phyloP scores from a whole-genome alignment of 2,329 filamentous ascomycete genomes.

The Aspergillus floridensis region DNA sequence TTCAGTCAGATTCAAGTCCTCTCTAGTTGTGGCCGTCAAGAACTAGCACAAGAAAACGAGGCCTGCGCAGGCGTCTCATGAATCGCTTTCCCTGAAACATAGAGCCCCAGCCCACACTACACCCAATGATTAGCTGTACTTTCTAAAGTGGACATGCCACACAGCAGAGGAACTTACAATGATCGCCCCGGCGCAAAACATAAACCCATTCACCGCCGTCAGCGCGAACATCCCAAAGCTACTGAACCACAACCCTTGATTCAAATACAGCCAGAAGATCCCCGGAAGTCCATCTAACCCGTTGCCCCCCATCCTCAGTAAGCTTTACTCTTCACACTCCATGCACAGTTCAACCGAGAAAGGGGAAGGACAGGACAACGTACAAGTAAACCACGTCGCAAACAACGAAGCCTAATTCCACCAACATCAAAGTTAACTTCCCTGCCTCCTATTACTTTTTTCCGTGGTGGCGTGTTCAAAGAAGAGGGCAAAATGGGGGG shows the following conservation, averaged over 20 bases:
- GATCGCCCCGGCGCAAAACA: slow-evolving; percentile 35
- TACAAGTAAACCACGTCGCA: slow-evolving; percentile 63
- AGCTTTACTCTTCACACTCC: no score
- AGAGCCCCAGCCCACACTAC: slow-evolving; percentile 18
- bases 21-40: background rate
- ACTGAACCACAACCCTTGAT: slow-evolving; percentile 41
- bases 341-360: no score
- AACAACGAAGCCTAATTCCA: slow-evolving; percentile 45
- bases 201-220: slow-evolving; percentile 43
- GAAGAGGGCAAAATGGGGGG: background rate
- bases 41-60: slow-evolving; percentile 18
- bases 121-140: background rate
- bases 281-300: slow-evolving; percentile 39
- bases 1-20: no score
- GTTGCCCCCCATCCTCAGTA: slow-evolving; percentile 1
- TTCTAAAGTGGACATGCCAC: no score
- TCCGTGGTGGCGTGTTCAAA: no score
- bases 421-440: no score
- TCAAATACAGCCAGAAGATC: slow-evolving; percentile 50
- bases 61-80: slow-evolving; percentile 15
- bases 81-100: slow-evolving; percentile 19
- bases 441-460: no score
- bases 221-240: slow-evolving; percentile 44
- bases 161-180: slow-evolving; percentile 21
- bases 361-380: background rate